Evolutionary conservation across 148 eudicot species (phyloP).

Genomic region (Salicornia ramosissima): DNA sequence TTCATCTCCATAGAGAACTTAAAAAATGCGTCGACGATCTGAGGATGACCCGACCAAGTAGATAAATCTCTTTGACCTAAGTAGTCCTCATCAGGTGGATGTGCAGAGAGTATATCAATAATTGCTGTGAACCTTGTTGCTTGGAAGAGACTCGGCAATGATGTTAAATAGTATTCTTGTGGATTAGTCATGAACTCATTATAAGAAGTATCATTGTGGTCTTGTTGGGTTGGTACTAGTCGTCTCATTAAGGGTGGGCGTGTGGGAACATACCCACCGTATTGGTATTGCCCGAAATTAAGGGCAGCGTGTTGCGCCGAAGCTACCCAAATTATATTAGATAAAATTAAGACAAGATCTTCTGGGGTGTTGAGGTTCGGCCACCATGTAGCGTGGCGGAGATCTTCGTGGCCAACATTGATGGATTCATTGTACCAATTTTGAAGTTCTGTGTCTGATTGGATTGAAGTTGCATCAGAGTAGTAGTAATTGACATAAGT

Average conservation of each 20-base stretch:
- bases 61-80: conserved; percentile 29
- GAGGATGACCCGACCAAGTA: conserved; percentile 28
- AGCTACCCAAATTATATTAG: conserved; percentile 42
- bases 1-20: conserved; percentile 26
- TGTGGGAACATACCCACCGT: conserved; percentile 39
- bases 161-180: conserved; percentile 18
- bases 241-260: conserved; percentile 36
- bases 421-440: conserved; percentile 34
- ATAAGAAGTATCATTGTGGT: conserved; percentile 32
- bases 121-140: conserved; percentile 31
- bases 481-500: conserved; percentile 34
- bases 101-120: conserved; percentile 28
- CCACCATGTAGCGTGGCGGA: conserved; percentile 35
- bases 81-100: conserved; percentile 47
- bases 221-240: conserved; percentile 30
- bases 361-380: conserved; percentile 34
- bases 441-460: conserved; percentile 32
- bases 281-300: conserved; percentile 53
- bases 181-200: conserved; percentile 24
- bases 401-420: conserved; percentile 38
- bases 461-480: conserved; percentile 10
- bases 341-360: conserved; percentile 28
- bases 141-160: conserved; percentile 33
- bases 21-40: conserved; percentile 26
- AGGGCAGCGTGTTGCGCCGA: conserved; percentile 55